Percentiles rank a stretch among this genome's conserved stretches.
phyloP scores from a whole-genome alignment of 164 flowering plant species.

The Aristolochia fimbriata region DNA sequence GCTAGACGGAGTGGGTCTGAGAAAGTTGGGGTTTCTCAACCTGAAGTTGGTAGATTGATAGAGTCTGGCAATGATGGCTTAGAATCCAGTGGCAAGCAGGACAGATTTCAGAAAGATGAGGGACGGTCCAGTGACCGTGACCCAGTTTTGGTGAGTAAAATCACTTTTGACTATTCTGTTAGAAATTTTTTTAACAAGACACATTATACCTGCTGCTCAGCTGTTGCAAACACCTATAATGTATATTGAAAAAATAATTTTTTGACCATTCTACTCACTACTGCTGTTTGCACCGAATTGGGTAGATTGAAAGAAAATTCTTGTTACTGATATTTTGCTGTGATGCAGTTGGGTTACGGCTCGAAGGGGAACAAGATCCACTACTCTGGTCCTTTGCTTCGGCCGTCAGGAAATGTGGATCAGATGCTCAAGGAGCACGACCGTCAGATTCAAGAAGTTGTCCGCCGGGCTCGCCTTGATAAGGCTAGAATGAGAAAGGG shows the following conservation, averaged over 20 bases:
- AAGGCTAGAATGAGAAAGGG: conserved; percentile 52
- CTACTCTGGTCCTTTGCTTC: conserved; percentile 85
- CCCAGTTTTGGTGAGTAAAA: conserved; percentile 58
- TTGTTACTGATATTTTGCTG: too few species aligned
- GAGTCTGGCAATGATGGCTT: conserved; percentile 60
- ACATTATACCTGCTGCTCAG: too few species aligned
- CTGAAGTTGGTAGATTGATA: conserved; percentile 49
- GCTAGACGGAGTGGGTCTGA: conserved; percentile 54
- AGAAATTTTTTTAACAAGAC: background rate
- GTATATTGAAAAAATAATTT: too few species aligned
- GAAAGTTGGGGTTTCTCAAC: conserved; percentile 35
- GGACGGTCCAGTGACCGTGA: conserved; percentile 44
- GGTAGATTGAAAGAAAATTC: too few species aligned
- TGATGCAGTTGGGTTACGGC: conserved; percentile 65
- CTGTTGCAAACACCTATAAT: too few species aligned
- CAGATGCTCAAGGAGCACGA: conserved; percentile 92
- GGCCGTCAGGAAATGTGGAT: conserved; percentile 73
- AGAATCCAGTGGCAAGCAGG: conserved; percentile 39
- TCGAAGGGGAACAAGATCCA: conserved; percentile 83
- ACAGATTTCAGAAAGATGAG: conserved; percentile 45
- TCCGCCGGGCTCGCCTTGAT: conserved; percentile 74
- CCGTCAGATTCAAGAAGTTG: conserved; percentile 91
- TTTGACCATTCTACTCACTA: too few species aligned
- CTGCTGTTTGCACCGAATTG: too few species aligned
- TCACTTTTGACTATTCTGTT: background rate